phyloP scores from a whole-genome alignment of 2,329 filamentous ascomycete genomes.

The Thermoascus crustaceus region DNA sequence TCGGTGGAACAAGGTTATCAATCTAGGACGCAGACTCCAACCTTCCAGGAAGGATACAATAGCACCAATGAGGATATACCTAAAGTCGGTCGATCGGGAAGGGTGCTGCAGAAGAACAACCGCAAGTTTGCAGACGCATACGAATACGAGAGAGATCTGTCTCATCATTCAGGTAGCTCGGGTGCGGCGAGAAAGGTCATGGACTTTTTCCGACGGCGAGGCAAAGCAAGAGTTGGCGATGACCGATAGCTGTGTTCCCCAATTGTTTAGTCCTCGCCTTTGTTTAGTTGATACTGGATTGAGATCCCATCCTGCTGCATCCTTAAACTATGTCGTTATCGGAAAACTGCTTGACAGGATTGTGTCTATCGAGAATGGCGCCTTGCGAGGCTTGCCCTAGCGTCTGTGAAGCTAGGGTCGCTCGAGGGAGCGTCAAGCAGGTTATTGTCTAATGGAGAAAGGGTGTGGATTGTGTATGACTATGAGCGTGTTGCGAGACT shows the following conservation, averaged over 20 bases:
- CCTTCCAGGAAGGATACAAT: conserved; percentile 43
- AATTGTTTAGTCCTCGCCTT: conserved; percentile 13
- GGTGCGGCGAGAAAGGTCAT: conserved; percentile 87
- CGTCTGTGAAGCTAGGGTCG: too few species aligned
- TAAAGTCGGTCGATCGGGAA: conserved; percentile 28
- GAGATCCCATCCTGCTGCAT: conserved; percentile 7
- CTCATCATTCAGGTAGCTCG: conserved; percentile 70
- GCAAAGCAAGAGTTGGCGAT: conserved; percentile 57
- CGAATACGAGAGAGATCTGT: conserved; percentile 55
- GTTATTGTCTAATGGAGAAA: conserved; percentile 10
- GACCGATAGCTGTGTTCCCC: conserved; percentile 24
- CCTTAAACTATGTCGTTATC: too few species aligned
- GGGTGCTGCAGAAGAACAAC: conserved; percentile 73
- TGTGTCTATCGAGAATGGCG: too few species aligned
- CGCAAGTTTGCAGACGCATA: conserved; percentile 82
- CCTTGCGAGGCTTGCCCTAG: too few species aligned
- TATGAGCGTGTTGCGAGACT: conserved; percentile 14
- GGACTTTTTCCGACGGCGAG: conserved; percentile 92
- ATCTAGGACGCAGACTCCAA: conserved; percentile 26
- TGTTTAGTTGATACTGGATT: conserved; percentile 11
- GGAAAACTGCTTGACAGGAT: too few species aligned
- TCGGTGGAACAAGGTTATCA: conserved; percentile 26
- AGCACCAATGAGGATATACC: conserved; percentile 32
- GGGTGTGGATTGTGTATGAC: conserved; percentile 8
- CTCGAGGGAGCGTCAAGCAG: too few species aligned